phyloP scores from a whole-genome alignment of 108 stramenopile species.

The Nitzschia putrida region DNA sequence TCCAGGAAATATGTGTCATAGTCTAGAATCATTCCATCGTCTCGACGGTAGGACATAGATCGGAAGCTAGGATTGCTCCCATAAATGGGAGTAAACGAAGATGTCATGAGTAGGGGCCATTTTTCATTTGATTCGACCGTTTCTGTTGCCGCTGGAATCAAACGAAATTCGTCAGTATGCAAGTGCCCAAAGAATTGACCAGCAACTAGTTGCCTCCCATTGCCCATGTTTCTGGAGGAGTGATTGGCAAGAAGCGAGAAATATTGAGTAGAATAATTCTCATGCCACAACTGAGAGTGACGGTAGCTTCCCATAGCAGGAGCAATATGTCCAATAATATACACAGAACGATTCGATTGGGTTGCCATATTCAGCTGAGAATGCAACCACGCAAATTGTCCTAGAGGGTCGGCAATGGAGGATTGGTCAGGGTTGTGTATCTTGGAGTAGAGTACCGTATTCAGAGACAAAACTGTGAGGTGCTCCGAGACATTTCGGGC shows the following conservation, averaged over 20 bases:
- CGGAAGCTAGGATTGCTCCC: constrained; percentile 69
- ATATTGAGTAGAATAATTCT: constrained; percentile 46
- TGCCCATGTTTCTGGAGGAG: neutral
- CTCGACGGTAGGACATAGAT: constrained; percentile 44
- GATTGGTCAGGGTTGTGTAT: constrained; percentile 34
- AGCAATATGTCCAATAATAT: constrained; percentile 65
- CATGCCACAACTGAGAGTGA: constrained; percentile 64
- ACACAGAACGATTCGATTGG: constrained; percentile 20
- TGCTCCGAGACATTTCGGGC: constrained; percentile 42
- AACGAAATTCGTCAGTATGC: constrained; percentile 76
- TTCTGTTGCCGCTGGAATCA: constrained; percentile 17
- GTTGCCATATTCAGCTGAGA: constrained; percentile 34
- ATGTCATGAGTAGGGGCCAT: constrained; percentile 49
- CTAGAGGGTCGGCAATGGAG: constrained; percentile 55
- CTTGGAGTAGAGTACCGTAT: constrained; percentile 62
- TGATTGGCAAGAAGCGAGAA: constrained; percentile 34
- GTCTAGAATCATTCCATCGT: constrained; percentile 22
- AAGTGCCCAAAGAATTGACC: constrained; percentile 75
- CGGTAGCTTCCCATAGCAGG: constrained; percentile 63
- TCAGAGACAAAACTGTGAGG: constrained; percentile 55
- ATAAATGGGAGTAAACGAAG: constrained; percentile 65
- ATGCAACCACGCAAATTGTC: constrained; percentile 66
- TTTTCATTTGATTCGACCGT: neutral
- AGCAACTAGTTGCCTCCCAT: constrained; percentile 15
- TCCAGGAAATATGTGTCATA: constrained; percentile 38